phyloP scores from a whole-genome alignment of 495 filamentous ascomycete genomes.

The Neurospora tetrasperma region DNA sequence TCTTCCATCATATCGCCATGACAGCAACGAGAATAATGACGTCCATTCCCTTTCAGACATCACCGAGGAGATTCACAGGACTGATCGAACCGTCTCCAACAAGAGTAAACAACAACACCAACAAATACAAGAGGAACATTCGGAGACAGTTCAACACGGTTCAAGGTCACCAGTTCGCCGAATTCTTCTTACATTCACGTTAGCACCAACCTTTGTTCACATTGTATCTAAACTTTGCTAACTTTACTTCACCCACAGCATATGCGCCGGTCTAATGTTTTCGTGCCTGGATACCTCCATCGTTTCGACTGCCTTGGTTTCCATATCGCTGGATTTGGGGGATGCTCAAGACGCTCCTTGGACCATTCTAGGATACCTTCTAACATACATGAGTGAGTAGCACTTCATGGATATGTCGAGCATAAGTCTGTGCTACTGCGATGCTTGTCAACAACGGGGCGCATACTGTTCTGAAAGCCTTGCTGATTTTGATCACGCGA shows the following conservation, averaged over 20 bases:
- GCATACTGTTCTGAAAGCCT: not conserved
- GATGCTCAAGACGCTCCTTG: conserved; percentile 46
- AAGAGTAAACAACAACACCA: not conserved
- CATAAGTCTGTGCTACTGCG: not conserved
- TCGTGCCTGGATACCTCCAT: conserved; percentile 54
- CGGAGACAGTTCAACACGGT: not conserved
- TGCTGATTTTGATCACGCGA: not conserved
- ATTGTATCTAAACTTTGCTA: not conserved
- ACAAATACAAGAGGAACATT: not conserved
- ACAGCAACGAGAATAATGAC: not conserved
- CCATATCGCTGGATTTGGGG: conserved; percentile 44
- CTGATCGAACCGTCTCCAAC: not conserved
- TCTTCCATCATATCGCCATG: not conserved
- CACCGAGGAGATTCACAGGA: not conserved
- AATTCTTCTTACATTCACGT: conserved; percentile 17
- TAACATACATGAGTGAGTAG: conserved; percentile 47
- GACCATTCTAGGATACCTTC: conserved; percentile 49
- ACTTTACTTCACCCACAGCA: conserved; percentile 21
- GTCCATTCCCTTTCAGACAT: not conserved
- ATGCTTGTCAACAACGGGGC: not conserved
- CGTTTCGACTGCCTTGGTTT: conserved; percentile 51
- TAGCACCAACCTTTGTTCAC: not conserved
- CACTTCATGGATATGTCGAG: not conserved
- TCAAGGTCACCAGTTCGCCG: not conserved
- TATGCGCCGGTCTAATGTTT: conserved; percentile 47